Evolutionary conservation across 1,284 basidiomycete genomes (phyloP), one percentile per base, ranked within the genome.

Genomic region (Hypsizygus ulmarius): DNA sequence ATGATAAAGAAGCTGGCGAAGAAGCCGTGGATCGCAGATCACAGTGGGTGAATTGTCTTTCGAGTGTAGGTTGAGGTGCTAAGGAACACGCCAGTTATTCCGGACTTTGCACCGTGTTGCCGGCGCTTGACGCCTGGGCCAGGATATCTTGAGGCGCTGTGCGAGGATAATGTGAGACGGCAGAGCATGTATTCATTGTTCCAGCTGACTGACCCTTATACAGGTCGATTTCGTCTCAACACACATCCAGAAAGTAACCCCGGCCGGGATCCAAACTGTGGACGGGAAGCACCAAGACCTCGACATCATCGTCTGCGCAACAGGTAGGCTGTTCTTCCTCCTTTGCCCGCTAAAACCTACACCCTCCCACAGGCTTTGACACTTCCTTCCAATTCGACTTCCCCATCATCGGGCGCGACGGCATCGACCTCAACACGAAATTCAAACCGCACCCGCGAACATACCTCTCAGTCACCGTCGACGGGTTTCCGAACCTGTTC

Each of bases 401-500:
- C 56, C 69, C 77, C 29, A 66, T 83, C 50, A 63, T 81, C 47
- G 81, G 81, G 5, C 72, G 75, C 29, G 62, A 69, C 18, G 77
- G 79, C 5, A 50, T 71, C 6, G 65, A 71, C 27, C 64, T 84
- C 3, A 70, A 72, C 43, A 69, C 78, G 3, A 73, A 73, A 47
- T 79, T 76, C 60, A 64, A 63, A 6, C 79, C 79, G 2, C 71
- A 81, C 56, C 80, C 82, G 1, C 57, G 62, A 10, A 75, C 79
- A 9, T 84, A 84, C 59, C 66, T 84, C 7, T 68, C 73, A 2
- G 56, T 83, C 27, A 73, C 75, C 28, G 71, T 75, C 12, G 78
- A 82, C 45, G 78, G 75, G 3, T 83, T 84, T 59, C 82, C 82
- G 18, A 84, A 83, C 60, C 74, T 73, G 70, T 82, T 82, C 67